Evolutionary conservation across 179 eudicot genomes (phyloP).

Genomic region (Spinacia oleracea): DNA sequence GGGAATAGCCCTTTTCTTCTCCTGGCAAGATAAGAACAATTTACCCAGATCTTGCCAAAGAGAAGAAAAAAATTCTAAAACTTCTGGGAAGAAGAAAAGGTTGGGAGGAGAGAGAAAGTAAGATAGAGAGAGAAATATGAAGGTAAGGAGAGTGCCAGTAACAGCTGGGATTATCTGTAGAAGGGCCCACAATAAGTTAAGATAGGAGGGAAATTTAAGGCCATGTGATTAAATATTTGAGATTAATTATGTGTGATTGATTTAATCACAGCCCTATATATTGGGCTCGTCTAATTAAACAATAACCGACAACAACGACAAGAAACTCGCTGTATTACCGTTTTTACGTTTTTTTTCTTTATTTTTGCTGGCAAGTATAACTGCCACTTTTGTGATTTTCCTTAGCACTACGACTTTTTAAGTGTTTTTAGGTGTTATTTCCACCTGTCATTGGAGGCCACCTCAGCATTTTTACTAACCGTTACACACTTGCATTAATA

Average conservation of each 20-base stretch:
- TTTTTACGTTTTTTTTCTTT: constrained; percentile 16
- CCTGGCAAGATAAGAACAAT: constrained; percentile 33
- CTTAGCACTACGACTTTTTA: not conserved
- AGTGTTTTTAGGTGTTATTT: not conserved
- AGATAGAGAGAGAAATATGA: constrained; percentile 19
- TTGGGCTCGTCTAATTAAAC: not conserved
- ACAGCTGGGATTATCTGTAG: constrained; percentile 38
- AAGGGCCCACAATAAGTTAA: constrained; percentile 21
- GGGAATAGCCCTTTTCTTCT: constrained; percentile 10
- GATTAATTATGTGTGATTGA: not conserved
- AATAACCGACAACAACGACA: constrained; percentile 32
- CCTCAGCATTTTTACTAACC: constrained; percentile 3
- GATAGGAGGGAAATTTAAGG: not conserved
- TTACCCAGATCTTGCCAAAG: constrained; percentile 35
- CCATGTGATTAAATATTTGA: constrained; percentile 13
- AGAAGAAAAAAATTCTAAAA: constrained; percentile 18
- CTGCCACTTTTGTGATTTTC: constrained; percentile 20
- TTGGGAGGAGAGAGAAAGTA: constrained; percentile 14
- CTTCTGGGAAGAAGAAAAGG: not conserved
- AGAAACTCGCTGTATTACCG: constrained; percentile 26
- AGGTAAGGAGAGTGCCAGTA: not conserved
- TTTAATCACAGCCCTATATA: not conserved
- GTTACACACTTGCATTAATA: not conserved
- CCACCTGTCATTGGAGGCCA: not conserved
- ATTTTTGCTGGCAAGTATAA: constrained; percentile 27